Percentiles rank a stretch among this genome's conserved stretches.
These are phyloP conservation scores for Aspergillus hancockii DNA, from an alignment of 495 filamentous ascomycete species.

Conservation along the genomic window DNA sequence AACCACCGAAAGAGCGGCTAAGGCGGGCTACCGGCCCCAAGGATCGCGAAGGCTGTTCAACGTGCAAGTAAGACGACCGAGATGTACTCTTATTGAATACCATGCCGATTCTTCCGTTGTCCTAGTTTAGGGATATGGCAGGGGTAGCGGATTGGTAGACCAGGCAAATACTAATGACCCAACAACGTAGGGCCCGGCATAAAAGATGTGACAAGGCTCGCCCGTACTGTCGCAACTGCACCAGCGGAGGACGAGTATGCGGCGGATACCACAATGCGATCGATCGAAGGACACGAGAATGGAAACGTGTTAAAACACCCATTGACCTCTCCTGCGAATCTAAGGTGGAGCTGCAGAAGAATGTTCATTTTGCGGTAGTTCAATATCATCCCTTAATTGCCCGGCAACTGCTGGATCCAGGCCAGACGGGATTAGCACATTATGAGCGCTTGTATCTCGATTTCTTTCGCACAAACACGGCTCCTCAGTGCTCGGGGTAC, in stretches of 20 bases:
- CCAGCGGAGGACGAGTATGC: not conserved
- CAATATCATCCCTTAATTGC: not conserved
- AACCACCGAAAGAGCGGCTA: not conserved
- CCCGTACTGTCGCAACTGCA: not conserved
- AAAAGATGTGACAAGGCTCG: not conserved
- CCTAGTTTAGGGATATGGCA: not conserved
- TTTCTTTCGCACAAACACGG: slow-evolving; percentile 27
- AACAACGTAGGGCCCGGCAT: not conserved
- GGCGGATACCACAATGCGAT: not conserved
- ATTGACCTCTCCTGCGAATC: not conserved
- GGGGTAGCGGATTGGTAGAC: not conserved
- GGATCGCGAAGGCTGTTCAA: not conserved
- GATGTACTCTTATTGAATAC: not conserved
- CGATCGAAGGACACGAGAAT: not conserved
- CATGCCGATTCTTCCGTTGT: not conserved
- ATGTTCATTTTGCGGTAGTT: not conserved
- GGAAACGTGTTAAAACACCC: not conserved
- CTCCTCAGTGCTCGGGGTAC: slow-evolving; percentile 43
- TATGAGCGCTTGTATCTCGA: slow-evolving; percentile 21
- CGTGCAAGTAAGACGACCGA: not conserved
- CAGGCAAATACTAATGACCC: not conserved
- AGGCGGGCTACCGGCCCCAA: not conserved
- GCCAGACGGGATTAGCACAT: slow-evolving; percentile 16
- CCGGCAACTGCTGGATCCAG: not conserved
- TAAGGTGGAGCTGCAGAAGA: not conserved